Evolutionary conservation across 129 eudicot genomes (phyloP), one percentile per base, ranked within the genome.

Genomic region (Sambucus nigra): DNA sequence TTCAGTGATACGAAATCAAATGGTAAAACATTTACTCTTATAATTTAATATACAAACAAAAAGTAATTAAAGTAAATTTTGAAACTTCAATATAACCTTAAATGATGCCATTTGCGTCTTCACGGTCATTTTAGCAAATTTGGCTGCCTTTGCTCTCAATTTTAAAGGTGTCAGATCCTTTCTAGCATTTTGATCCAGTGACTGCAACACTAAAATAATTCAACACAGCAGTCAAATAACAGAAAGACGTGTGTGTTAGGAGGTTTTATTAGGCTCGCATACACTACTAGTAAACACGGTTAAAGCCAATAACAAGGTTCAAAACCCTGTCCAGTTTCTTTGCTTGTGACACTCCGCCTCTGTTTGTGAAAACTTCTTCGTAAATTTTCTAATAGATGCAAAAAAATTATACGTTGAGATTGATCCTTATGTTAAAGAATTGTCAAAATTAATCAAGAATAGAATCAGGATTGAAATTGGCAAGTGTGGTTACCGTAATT

Each of bases 121-220:
- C 41, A 92, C 95, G 41, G 99, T 92, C 42, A 81, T 67, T 82
- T 76, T 92, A 11, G 99, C 99, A 72, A 86, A 92, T 65, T 86
- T 86, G 48, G 99, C 99, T 42, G 99, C 99, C 70, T 86, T 92
- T 25, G 89, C 87, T 86, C 99, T 92, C 73, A 92, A 74, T 68
- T 92, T 86, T 21, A 86, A 12, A 27, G 95, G 96, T 51, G 99
- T 92, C 59, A 92, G 81, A 60, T 73, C 84, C 57, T 79, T 82
- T 71, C 98, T 74, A 51, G 95, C 80, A 71, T 91, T 88, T 72
- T 79, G 79, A 35, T 85, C 98, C 72, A 91, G 65, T 18, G 98
- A 91, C 82, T 85, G 98, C 78, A 91, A 78, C 55, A 91, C 98
- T 87, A 70, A 72, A 51, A 79, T 45, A 27, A 66, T 71, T 64